Base-by-base conservation (phyloP, 73 alveolate genomes). In the Paramecium primaurelia region DNA sequence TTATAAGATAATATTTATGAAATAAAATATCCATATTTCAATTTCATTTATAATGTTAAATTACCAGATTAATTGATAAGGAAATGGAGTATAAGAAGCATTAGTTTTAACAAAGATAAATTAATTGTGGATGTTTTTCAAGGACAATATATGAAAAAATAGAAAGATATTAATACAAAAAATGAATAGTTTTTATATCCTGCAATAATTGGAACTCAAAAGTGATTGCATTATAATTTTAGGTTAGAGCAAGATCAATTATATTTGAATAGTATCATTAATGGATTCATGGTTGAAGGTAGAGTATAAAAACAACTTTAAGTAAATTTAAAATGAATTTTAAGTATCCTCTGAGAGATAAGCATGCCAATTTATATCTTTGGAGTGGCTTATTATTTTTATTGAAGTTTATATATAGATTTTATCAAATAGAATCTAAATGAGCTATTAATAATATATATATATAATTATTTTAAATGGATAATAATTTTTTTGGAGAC, bases 401-500 rank as follows among this genome's bases (percentile, higher is more conserved):
- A 4, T 8, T 28, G 42, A 64, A 64, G 47, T 25, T 64, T 64
- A 16, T 59, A 8, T 16, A 59, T 59, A 59, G 77, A 59, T 59
- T 59, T 16, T 59, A 59, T 30, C 25, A 59, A 20, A 20, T 59
- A 26, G 34, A 16, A 10, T 2, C 18, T 26, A 59, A 22, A 59
- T 59, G 77, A 59, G 59, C 59, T 14, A 49, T 49, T 14, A 49
- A 12, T 42, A 42, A 8, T 42, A 8, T 42, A 42, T 40, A 49
- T 54, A 54, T 54, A 54, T 64, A 25, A 64, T 64, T 14, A 64
- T 12, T 64, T 32, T n/a, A 8, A 18, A 80, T 80, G 91, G 73
- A 80, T 80, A 80, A 80, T 49, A 80, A 80, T 47, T 80, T 80
- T 47, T 80, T 80, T 49, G 91, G 91, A 25, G 45, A 25, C 25